Evolutionary conservation across 2,329 filamentous ascomycete species (phyloP), one percentile per base, ranked within the genome.

Genomic region (Fusarium beomiforme): DNA sequence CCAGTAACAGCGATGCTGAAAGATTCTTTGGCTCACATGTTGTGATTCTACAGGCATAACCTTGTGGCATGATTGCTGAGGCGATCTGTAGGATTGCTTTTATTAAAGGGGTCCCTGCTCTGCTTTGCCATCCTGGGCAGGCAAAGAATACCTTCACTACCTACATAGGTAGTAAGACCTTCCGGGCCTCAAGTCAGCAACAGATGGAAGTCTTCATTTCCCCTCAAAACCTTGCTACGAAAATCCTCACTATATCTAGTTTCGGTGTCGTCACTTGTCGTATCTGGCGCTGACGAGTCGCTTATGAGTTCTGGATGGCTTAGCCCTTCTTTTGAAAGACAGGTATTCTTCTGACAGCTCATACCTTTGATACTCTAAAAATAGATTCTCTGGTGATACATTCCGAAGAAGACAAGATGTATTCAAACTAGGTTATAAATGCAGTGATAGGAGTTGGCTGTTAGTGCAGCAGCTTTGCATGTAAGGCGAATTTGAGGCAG

Each of bases 311-410:
- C 17, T 36, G 4, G 10, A 29, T 31, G 63, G 56, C 64, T 62
- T n/a, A 44, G 56, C 49, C 42, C 44, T 50, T 14, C 31, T 26
- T 53, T 67, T 67, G 64, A 67, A 67, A 67, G 39, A 26, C 10
- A 47, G 16, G 10, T 21, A 26, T 37, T 21, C 19, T 6, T 23
- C 9, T 31, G 29, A 29, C 26, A n/a, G 36, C 13, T 42, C 36
- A 31, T 21, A 23, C 31, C 26, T 16, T 24, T 19, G 12, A 31
- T 16, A 41, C 8, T 49, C 31, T 24, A 41, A 51, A 55, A 43
- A 26, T 29, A 31, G 33, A 16, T 17, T 47, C 19, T 21, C n/a
- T 21, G 13, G 23, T 12, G 23, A 21, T 46, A 9, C 16, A 8
- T 21, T 10, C 16, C 23, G 9, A 12, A 39, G 24, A 36, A 24